Evolutionary conservation across 768 basidiomycete genomes (phyloP), one percentile per base, ranked within the genome.

Genomic region (Nidula microcarpa): DNA sequence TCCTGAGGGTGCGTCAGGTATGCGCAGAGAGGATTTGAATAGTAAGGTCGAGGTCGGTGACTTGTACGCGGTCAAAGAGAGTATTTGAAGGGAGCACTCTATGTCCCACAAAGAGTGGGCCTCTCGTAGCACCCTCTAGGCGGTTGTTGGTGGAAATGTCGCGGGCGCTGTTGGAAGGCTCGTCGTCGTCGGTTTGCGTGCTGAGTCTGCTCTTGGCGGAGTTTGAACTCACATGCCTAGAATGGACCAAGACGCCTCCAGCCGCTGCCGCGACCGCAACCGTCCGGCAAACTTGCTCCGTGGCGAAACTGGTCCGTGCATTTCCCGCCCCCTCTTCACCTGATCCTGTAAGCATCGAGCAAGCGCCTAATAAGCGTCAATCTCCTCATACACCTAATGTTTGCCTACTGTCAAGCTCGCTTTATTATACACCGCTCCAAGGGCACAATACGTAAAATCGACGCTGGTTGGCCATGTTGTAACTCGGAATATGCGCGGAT

Each of bases 141-240:
- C 23, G 23, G 23, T 30, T 30, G 23, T 30, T 30, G 23, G 23
- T 30, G 23, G 39, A 16, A 41, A 13, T 11, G 39, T 41, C 39
- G 39, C 16, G 39, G 39, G 11, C 39, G 16, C 39, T 41, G 39
- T 41, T 16, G 11, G 45, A 14, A 11, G 30, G 45, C 11, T 11
- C 30, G 13, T 16, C 11, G 13, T 32, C 39, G 13, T 32, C 33
- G 46, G 34, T 54, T 53, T 58, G 43, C 36, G 10, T 18, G 13
- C n/a, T 16, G 16, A 47, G 47, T 41, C 47, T 59, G 55, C 56
- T 43, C 6, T 16, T 47, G 53, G 59, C 65, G 67, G 70, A 67
- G 65, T 60, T 68, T 56, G 49, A 71, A 70, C 54, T 34, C 23
- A 17, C 35, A 51, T 65, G 59, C 66, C 65, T 47, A 67, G 62